Evolutionary conservation across 2,329 filamentous ascomycete genomes (phyloP), one percentile per base, ranked within the genome.

Genomic region (Drechslerella stenobrocha): DNA sequence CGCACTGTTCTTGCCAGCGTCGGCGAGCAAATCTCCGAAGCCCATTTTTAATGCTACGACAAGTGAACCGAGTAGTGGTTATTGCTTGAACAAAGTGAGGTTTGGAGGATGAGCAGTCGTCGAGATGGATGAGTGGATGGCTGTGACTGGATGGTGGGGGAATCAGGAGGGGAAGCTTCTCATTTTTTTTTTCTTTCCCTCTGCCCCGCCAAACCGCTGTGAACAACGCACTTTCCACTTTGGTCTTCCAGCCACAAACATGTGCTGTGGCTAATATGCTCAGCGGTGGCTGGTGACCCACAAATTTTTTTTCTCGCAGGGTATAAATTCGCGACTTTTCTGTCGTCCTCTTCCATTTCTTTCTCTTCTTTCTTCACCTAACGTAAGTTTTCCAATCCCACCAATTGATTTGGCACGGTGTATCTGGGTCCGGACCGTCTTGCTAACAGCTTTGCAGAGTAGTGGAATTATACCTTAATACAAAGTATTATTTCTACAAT

Each of bases 21-120:
- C 84, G 77, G 83, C 81, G 74, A 84, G 76, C 74, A 88, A 80
- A 77, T 87, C 84, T 77, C 81, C 79, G 82, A 87, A 87, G 77
- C 85, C 85, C 85, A 88, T 88, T 74, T 76, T 83, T 71, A 65
- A 23, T 15, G 37, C 4, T 42, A 20, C 4, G 18, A 20, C 18
- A 4, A 20, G 15, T 8, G 18, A 18, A 20, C 6, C 9, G 18
- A 42, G 37, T 20, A 20, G 15, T 2, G 18, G 18, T n/a, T 20
- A 42, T 42, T 2, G 3, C 22, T 42, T 46, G 40, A 47, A 52
- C n/a, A 51, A 52, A 37, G 20, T 28, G 26, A 22, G n/a, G 22
- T 26, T 26, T 37, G 9, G 47, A 15, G 34, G n/a, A n/a, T 13
- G 7, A 24, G 30, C 30, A 50, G 30, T 46, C 37, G 40, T 44